Evolutionary conservation across 495 filamentous ascomycete genomes (phyloP), one percentile per base, ranked within the genome.

Genomic region (Podospora pseudoanserina): DNA sequence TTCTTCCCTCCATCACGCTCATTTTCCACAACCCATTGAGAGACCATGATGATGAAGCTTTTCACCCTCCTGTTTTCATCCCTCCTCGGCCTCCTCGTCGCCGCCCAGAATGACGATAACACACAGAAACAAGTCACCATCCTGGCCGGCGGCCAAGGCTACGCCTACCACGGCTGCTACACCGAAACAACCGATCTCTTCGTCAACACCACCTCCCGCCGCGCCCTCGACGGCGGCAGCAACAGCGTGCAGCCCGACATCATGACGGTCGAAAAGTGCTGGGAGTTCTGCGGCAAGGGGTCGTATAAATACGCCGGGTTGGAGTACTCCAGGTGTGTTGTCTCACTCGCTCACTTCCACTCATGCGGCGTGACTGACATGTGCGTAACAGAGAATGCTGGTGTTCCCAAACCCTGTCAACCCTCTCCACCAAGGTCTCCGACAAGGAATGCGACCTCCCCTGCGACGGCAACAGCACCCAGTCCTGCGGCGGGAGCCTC

Each of bases 141-240:
- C 55, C 55, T 15, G 3, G 3, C 55, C 32, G 27, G 27, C 65
- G 1, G 23, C 44, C 2, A 30, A 56, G 44, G 66, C 71, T 82
- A 80, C 71, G 63, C 26, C 20, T 85, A 86, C 67, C 56, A 69
- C 3, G 84, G 84, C n/a, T 86, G 84, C 74, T 84, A 75, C 68
- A 82, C 83, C 63, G 83, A 86, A 71, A 82, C 81, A 15, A 79
- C 76, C 1, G 65, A 67, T 23, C 20, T 23, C 20, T n/a, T 79
- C 0, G 64, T 76, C 5, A 74, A 72, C 60, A 78, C 68, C 26
- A 57, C 67, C 58, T 76, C 75, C 11, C 53, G 19, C 18, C 69
- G 75, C 67, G 79, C 73, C 44, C 71, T 86, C 0, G 71, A 70
- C 61, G 79, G 77, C 32, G 76, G 81, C 4, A 66, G 68, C 13